Base-by-base conservation (phyloP, 768 basidiomycete species). In the Glaciozyma antarctica region DNA sequence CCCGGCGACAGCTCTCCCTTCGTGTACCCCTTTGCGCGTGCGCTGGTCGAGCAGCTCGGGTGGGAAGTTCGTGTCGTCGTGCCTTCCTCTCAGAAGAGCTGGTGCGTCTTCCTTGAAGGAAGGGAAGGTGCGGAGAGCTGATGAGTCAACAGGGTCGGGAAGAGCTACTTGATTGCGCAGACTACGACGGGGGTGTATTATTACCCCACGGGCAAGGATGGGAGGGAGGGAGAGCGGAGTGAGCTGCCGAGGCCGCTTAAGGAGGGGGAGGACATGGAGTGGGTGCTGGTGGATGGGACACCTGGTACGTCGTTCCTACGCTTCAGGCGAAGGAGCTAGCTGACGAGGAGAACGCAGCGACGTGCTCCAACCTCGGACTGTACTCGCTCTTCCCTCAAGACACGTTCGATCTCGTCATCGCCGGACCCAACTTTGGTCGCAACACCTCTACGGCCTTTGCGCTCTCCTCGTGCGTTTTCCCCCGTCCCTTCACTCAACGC, bases 41-140 rank as follows among this genome's bases (percentile, higher is more conserved):
- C 68, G 4, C 71, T 79, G 2, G 68, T 72, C 45, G 58, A 68
- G 8, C 58, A 63, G 5, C 68, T 77, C 9, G 76, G 75, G 0
- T 77, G 76, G 74, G 76, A 78, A 19, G 76, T 79, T 5, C 68
- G 71, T 30, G 77, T 79, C 32, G 78, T 79, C 55, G 73, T 78
- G 4, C 78, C 78, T 0, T 71, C 75, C 26, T 72, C 69, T 22
- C 78, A 79, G 67, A 75, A 76, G 62, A 73, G 71, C 34, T 79
- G 78, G 78, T 44, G 24, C 26, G 24, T 48, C 47, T 48, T 22
- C 19, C 47, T 48, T n/a, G n/a, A n/a, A n/a, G n/a, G n/a, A n/a
- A n/a, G n/a, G n/a, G n/a, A n/a, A n/a, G n/a, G n/a, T n/a, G n/a
- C n/a, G n/a, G n/a, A n/a, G 8, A 24, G 21, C 47, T 24, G n/a